phyloP scores from a whole-genome alignment of 495 filamentous ascomycete species.

The Acidiella bohemica region DNA sequence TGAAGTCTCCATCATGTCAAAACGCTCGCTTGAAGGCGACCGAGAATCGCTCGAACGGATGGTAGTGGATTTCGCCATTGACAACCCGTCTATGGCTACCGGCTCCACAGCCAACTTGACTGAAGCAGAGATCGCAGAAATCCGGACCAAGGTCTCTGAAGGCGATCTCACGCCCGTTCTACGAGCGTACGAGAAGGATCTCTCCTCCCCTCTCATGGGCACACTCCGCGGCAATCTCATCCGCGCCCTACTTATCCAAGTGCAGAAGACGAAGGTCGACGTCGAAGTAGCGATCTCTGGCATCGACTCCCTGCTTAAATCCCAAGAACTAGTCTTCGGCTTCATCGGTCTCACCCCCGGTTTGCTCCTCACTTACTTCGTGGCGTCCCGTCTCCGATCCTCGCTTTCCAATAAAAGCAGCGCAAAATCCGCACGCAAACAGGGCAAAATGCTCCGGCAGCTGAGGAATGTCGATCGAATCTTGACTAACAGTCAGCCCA shows the following conservation, averaged over 20 bases:
- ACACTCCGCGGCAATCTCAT: conserved; percentile 76
- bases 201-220: conserved; percentile 64
- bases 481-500: conserved; percentile 48
- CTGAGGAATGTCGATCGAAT: conserved; percentile 77
- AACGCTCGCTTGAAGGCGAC: conserved; percentile 74
- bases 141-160: conserved; percentile 66
- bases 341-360: conserved; percentile 89
- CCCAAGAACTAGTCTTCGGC: conserved; percentile 91
- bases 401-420: conserved; percentile 55
- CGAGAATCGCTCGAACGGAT: conserved; percentile 86
- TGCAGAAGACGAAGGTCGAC: conserved; percentile 98
- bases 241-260: conserved; percentile 80
- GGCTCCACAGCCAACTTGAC: conserved; percentile 33
- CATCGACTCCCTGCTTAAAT: conserved; percentile 83
- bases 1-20: conserved; percentile 92
- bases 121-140: conserved; percentile 49
- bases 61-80: conserved; percentile 87
- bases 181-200: conserved; percentile 75
- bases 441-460: conserved; percentile 53
- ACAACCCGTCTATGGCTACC: conserved; percentile 46
- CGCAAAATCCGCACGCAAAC: conserved; percentile 38
- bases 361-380: conserved; percentile 66
- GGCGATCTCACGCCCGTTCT: conserved; percentile 88
- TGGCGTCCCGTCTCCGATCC: conserved; percentile 55
- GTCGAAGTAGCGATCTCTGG: conserved; percentile 90